These are phyloP conservation scores for Cyberlindnera saturnus DNA, from an alignment of 805 yeast genomes.

Conservation along the genomic window DNA sequence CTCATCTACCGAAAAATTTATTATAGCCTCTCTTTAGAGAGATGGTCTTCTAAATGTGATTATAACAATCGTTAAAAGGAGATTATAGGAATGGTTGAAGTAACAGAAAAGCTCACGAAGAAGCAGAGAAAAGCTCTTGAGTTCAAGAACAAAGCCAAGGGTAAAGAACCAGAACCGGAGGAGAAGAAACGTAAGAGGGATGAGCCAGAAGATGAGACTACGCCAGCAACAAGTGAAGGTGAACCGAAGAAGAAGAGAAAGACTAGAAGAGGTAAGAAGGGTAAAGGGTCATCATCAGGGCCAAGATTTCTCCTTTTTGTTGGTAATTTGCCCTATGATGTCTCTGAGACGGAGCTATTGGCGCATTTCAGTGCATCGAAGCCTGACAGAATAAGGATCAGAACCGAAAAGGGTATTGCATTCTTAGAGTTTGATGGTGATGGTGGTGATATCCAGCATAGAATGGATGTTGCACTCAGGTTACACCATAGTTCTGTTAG, in stretches of 20 bases:
- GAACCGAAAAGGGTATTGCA: slow-evolving; percentile 87
- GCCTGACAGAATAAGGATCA: slow-evolving; percentile 72
- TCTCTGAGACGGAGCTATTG: slow-evolving; percentile 53
- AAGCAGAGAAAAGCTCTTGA: slow-evolving; percentile 59
- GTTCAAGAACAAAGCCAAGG: slow-evolving; percentile 36
- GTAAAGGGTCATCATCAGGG: slow-evolving; percentile 44
- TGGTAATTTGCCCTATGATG: slow-evolving; percentile 80
- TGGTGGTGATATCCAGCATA: slow-evolving; percentile 56
- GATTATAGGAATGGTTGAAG: slow-evolving; percentile 8
- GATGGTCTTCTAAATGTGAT: background rate
- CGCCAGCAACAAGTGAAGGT: slow-evolving; percentile 24
- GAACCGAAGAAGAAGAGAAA: slow-evolving; percentile 54
- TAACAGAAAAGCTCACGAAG: slow-evolving; percentile 46
- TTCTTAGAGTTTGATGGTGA: slow-evolving; percentile 72
- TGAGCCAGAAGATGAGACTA: slow-evolving; percentile 18
- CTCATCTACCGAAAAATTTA: slow-evolving; percentile 3
- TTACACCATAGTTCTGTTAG: slow-evolving; percentile 72
- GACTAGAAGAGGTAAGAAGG: slow-evolving; percentile 74
- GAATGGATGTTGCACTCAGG: slow-evolving; percentile 79
- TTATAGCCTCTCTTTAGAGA: background rate
- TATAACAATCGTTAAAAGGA: background rate
- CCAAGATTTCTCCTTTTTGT: slow-evolving; percentile 80
- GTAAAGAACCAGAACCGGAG: slow-evolving; percentile 19
- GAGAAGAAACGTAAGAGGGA: slow-evolving; percentile 22
- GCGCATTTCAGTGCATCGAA: slow-evolving; percentile 67